Conservation (phyloP, 1,139 yeast species). For the Candida pseudoviswanathii region DNA sequence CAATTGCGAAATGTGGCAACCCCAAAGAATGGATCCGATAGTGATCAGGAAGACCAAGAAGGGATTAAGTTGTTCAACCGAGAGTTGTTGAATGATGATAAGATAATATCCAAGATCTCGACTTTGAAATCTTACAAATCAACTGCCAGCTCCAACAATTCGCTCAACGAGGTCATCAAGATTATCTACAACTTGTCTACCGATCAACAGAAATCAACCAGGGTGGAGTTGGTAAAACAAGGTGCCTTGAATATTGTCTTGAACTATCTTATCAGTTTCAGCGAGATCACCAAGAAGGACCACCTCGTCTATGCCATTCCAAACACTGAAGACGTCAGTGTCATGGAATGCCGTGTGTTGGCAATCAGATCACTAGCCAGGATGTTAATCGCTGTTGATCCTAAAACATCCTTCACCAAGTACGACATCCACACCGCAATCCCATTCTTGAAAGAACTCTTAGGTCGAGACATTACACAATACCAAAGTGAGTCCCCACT, state of each 20-base stretch:
- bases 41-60: slow-evolving; percentile 24
- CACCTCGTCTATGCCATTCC: slow-evolving; percentile 24
- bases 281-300: slow-evolving; percentile 23
- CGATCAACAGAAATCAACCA: slow-evolving; percentile 26
- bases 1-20: slow-evolving; percentile 38
- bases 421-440: slow-evolving; percentile 42
- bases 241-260: slow-evolving; percentile 45
- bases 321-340: slow-evolving; percentile 10
- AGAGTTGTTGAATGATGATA: slow-evolving; percentile 27
- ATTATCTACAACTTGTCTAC: slow-evolving; percentile 22
- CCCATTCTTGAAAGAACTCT: slow-evolving; percentile 51
- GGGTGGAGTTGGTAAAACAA: slow-evolving; percentile 46
- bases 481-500: slow-evolving; percentile 19
- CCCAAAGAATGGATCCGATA: slow-evolving; percentile 25
- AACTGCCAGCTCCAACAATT: slow-evolving; percentile 13
- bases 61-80: slow-evolving; percentile 35
- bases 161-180: slow-evolving; percentile 13
- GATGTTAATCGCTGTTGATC: slow-evolving; percentile 45
- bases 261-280: slow-evolving; percentile 37
- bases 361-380: slow-evolving; percentile 44
- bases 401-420: slow-evolving; percentile 39
- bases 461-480: slow-evolving; percentile 35
- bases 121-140: slow-evolving; percentile 26
- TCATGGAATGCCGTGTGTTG: slow-evolving; percentile 25
- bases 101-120: slow-evolving; percentile 29